Evolutionary conservation across 75 land plant genomes (phyloP).

Genomic region (Larix kaempferi): DNA sequence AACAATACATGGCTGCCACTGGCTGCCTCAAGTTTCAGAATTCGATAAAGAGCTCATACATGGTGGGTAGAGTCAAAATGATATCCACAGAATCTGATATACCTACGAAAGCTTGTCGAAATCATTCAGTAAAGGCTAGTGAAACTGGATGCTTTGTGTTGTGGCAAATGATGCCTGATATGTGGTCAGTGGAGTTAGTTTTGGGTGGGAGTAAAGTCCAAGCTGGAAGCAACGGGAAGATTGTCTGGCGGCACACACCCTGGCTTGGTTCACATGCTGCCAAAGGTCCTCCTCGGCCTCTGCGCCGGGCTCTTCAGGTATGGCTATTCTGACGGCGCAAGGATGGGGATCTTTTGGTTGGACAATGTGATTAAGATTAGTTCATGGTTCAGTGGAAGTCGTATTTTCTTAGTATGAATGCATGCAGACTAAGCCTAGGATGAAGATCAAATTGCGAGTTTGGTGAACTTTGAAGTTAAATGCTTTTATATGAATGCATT

Average conservation of each 20-base stretch:
- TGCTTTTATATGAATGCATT: background rate
- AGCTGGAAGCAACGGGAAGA: slow-evolving; percentile 73
- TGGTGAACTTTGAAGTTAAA: background rate
- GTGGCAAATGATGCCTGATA: slow-evolving; percentile 76
- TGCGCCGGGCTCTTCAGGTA: slow-evolving; percentile 83
- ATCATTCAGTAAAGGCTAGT: slow-evolving; percentile 14
- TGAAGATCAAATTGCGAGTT: background rate
- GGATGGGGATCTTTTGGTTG: background rate
- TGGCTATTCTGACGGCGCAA: background rate
- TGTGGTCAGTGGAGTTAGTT: slow-evolving; percentile 76
- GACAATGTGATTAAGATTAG: background rate
- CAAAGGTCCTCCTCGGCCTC: slow-evolving; percentile 67
- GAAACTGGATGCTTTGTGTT: slow-evolving; percentile 74
- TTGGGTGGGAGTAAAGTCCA: slow-evolving; percentile 65
- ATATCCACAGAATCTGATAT: slow-evolving; percentile 43
- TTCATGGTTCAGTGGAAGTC: background rate
- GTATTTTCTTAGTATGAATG: background rate
- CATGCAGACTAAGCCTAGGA: background rate
- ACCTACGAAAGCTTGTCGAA: slow-evolving; percentile 7
- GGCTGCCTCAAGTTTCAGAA: slow-evolving; percentile 56
- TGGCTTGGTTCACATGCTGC: slow-evolving; percentile 56
- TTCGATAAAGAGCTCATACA: slow-evolving; percentile 65
- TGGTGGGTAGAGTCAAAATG: slow-evolving; percentile 60
- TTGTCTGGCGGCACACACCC: slow-evolving; percentile 76
- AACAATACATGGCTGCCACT: slow-evolving; percentile 82